A percentile compares a stretch with the other conserved stretches of the same genome.
Conservation (phyloP, 768 basidiomycete species). For the Pulveroboletus sp. region DNA sequence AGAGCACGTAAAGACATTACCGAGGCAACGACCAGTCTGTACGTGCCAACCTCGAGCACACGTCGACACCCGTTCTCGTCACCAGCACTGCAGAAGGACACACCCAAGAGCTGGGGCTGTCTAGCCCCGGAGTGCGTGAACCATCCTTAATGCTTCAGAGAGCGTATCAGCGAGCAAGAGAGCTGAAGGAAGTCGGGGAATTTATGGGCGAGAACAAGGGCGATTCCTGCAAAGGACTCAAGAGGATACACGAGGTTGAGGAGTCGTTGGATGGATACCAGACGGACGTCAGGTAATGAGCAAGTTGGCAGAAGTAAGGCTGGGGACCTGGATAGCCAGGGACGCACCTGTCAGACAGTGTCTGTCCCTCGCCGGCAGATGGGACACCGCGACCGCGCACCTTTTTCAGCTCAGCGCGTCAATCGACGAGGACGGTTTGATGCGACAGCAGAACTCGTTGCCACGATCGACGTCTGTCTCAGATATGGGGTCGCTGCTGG, state of each 20-base stretch:
- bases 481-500: not conserved
- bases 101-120: conserved; percentile 42
- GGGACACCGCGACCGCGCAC: conserved; percentile 13
- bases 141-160: conserved; percentile 52
- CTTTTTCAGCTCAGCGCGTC: conserved; percentile 21
- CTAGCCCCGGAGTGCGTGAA: too few relatives aligned
- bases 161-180: conserved; percentile 57
- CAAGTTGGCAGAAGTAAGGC: too few relatives aligned
- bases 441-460: conserved; percentile 2
- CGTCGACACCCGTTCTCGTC: conserved; percentile 41
- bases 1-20: conserved; percentile 39
- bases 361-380: conserved; percentile 12
- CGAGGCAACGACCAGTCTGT: conserved; percentile 50
- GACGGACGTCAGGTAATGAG: conserved; percentile 33
- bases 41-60: conserved; percentile 39
- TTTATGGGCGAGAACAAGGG: conserved; percentile 47
- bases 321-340: conserved; percentile 1
- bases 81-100: conserved; percentile 59
- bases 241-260: conserved; percentile 35
- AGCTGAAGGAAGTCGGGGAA: conserved; percentile 55
- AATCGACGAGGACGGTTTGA: conserved; percentile 14
- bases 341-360: conserved; percentile 10
- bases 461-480: conserved; percentile 1
- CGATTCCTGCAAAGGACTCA: conserved; percentile 45
- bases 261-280: conserved; percentile 35